Evolutionary conservation across 1,139 yeast genomes (phyloP), one percentile per base, ranked within the genome.

Genomic region (Spencermartinsiella ligniputridi): DNA sequence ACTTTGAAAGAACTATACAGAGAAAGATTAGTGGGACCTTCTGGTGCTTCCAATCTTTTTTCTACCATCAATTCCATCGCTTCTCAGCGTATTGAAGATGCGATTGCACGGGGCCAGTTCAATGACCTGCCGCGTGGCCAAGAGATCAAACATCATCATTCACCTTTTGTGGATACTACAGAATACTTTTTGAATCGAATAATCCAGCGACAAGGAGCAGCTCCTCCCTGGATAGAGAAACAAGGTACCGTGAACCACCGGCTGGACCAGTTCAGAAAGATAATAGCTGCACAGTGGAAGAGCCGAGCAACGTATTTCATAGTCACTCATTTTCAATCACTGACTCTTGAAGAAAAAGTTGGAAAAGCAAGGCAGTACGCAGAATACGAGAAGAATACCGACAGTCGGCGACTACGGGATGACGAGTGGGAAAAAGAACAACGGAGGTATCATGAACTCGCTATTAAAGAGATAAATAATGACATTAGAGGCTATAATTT

Each of bases 221-320:
- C 81, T 9, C 96, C 96, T 0, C 94, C 95, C 0, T 88, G 96
- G 96, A 81, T 88, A 25, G 95, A 87, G 55, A 79, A 76, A 44
- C 96, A 88, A 62, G 76, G 79, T 38, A 71, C 75, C 3, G 73
- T 86, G 3, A 75, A 74, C 40, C 51, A 57, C 1, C 75, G 74
- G 30, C 70, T 83, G 3, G 58, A 54, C 1, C 56, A 58, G 0
- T 77, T 85, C 46, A 62, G 88, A 19, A 38, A 34, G 11, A 36
- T 33, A 8, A 25, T 54, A 21, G 44, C 20, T n/a, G 32, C 32
- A 9, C 32, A 27, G 32, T 27, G 32, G 32, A 9, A n/a, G n/a
- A 27, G 15, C 32, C 32, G 32, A 8, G 32, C 32, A 4, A 27
- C 32, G 15, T 15, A 27, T n/a, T 11, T 4, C 5, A 27, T 27